phyloP scores from a whole-genome alignment of 768 basidiomycete genomes.

The Podaxis mareebaensis region DNA sequence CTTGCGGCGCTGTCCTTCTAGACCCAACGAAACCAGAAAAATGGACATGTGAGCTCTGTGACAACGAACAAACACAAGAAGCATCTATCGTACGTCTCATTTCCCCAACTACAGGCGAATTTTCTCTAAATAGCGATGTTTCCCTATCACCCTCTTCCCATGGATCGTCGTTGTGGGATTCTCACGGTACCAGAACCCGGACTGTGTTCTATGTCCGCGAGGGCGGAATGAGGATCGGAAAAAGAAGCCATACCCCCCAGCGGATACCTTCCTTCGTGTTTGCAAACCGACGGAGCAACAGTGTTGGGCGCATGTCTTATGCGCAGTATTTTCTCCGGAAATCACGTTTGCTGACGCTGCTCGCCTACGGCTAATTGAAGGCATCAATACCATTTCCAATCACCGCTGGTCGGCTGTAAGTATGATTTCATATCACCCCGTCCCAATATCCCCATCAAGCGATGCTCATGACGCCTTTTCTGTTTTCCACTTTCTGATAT shows the following conservation, averaged over 20 bases:
- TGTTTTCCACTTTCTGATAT: not conserved
- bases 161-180: not conserved
- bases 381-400: conserved; percentile 70
- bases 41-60: conserved; percentile 89
- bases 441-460: not conserved
- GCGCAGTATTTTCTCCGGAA: conserved; percentile 86
- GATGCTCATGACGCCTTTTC: not conserved
- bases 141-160: not conserved
- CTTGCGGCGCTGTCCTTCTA: conserved; percentile 64
- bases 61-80: conserved; percentile 80
- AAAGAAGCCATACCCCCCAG: conserved; percentile 44
- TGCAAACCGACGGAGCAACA: conserved; percentile 92
- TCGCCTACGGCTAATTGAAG: conserved; percentile 80
- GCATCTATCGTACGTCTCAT: conserved; percentile 66
- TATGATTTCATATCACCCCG: conserved; percentile 17
- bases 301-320: conserved; percentile 90
- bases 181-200: conserved; percentile 56
- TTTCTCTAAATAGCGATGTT: not conserved
- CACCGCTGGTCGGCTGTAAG: conserved; percentile 76
- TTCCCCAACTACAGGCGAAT: not conserved
- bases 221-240: conserved; percentile 49
- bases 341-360: conserved; percentile 77
- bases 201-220: conserved; percentile 84
- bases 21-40: conserved; percentile 64
- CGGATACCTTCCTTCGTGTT: conserved; percentile 69